Conservation (phyloP, 495 filamentous ascomycete species). For the Pyrenula aspistea region DNA sequence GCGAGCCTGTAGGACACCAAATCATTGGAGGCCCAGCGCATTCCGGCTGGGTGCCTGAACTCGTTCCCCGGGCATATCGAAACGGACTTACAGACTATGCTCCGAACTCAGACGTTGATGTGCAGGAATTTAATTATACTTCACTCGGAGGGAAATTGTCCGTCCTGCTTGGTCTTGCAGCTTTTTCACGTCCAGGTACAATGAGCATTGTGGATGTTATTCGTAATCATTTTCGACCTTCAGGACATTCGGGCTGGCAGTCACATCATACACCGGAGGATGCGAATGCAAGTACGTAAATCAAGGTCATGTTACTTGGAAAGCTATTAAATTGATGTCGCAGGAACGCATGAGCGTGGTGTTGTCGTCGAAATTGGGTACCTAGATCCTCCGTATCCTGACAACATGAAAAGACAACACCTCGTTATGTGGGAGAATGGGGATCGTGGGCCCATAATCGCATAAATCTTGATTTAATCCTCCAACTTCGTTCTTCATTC, state of each 20-base stretch:
- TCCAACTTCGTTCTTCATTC: no score
- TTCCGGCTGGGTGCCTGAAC: not conserved
- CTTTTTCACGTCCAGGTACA: not conserved
- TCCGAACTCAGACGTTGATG: not conserved
- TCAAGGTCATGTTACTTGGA: not conserved
- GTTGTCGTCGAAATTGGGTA: not conserved
- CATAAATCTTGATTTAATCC: not conserved
- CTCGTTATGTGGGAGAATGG: not conserved
- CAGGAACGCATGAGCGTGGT: not conserved
- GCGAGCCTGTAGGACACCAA: not conserved
- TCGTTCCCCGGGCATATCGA: not conserved
- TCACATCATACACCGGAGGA: not conserved
- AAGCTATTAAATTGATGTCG: not conserved
- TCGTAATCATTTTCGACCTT: not conserved
- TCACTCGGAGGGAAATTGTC: not conserved
- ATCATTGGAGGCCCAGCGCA: not conserved
- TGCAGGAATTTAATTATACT: not conserved
- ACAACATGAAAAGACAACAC: not conserved
- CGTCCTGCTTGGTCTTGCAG: not conserved
- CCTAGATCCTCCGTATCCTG: not conserved
- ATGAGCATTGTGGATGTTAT: not conserved
- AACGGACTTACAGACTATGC: no score
- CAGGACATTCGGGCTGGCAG: not conserved
- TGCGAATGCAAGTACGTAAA: not conserved
- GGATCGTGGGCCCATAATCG: not conserved